Base-by-base conservation (phyloP, 768 basidiomycete genomes). In the Tricholoma furcatifolium region DNA sequence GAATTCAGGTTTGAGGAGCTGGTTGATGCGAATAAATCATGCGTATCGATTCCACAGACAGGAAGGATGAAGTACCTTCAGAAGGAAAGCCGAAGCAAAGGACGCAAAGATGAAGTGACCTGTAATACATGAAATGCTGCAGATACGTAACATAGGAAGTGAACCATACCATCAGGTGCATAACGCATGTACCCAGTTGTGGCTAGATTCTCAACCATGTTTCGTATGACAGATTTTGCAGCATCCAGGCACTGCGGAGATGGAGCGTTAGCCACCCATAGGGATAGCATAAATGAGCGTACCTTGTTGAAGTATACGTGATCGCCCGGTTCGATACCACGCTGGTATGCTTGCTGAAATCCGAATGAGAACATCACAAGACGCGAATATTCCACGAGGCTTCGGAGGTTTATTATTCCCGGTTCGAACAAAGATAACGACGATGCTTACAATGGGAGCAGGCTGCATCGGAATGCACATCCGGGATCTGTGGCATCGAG, bases 311-410 rank as follows among this genome's bases (percentile, higher is more conserved):
- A 83, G 66, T 87, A 87, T 18, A 89, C 62, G 15, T 81, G 67
- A 64, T 90, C 87, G 2, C 76, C 77, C 1, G 74, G 67, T 55
- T 82, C 75, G 24, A 88, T 77, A 1, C 88, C 87, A 7, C 85
- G 80, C 58, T 85, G 80, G 66, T 82, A 90, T 2, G 88, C 88
- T 59, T 91, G 85, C 58, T 92, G 89, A 70, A 91, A 91, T 4
- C 87, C 89, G 60, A 92, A 91, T 0, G 90, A 91, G 62, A 81
- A 90, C 87, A 91, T 89, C 44, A 92, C 90, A 10, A 92, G 80
- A 14, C 90, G 77, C 32, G 87, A 87, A 61, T 91, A 92, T 24
- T 74, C 81, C 52, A 87, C 84, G 39, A 88, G 75, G 77, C 88
- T 91, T 50, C 1, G 31, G 36, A 32, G 23, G 20, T 1, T 36